Percentiles rank a stretch among this genome's conserved stretches.
Conservation (phyloP, 2,329 filamentous ascomycete genomes). For the Trichoderma hamatum region DNA sequence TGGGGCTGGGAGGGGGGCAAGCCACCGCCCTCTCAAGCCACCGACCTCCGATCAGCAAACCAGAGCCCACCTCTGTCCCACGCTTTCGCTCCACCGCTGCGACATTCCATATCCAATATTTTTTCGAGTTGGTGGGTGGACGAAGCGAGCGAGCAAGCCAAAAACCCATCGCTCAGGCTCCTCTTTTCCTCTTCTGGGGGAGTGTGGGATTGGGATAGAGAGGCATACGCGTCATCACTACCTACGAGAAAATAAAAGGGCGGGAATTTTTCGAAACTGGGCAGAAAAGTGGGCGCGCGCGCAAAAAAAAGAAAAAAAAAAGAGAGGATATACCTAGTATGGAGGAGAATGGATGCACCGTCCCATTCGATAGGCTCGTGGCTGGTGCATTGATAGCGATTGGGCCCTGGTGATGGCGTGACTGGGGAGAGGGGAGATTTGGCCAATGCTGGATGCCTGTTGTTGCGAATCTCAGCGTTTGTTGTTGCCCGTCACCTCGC, state of each 20-base stretch:
- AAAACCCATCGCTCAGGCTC: not conserved
- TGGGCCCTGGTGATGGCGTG: conserved; percentile 23
- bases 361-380: conserved; percentile 23
- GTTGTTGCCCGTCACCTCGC: not conserved
- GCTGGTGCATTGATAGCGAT: conserved; percentile 24
- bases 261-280: not conserved
- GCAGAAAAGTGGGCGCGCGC: not conserved
- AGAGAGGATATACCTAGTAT: not conserved
- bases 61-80: conserved; percentile 4
- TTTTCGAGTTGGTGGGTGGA: not conserved
- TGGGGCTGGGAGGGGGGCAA: not conserved
- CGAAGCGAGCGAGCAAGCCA: not conserved
- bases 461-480: not conserved
- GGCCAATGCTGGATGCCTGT: conserved; percentile 7
- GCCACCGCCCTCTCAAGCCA: conserved; percentile 15
- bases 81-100: conserved; percentile 14
- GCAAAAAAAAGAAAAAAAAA: not conserved
- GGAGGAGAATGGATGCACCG: conserved; percentile 4
- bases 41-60: conserved; percentile 15
- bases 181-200: not conserved
- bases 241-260: not conserved
- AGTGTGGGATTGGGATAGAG: not conserved
- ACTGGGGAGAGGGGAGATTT: conserved; percentile 8
- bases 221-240: not conserved
- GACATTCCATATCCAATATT: not conserved